These are phyloP conservation scores for Cantharellus cinnabarinus DNA, from an alignment of 768 basidiomycete species.

Conservation along the genomic window DNA sequence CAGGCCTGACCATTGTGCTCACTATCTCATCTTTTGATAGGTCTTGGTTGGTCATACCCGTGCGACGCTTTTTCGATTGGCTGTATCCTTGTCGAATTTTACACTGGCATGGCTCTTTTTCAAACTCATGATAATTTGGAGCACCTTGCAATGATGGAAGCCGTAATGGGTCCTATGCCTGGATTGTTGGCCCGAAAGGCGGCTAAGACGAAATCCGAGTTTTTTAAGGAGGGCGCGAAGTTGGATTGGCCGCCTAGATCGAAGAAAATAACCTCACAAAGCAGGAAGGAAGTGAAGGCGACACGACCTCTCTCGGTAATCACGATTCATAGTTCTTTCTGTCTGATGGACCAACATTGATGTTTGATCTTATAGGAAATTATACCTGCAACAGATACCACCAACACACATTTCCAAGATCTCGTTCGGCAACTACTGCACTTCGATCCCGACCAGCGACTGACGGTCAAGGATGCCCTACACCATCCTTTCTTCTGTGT, in stretches of 20 bases:
- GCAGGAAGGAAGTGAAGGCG: slow-evolving; percentile 80
- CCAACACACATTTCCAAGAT: slow-evolving; percentile 68
- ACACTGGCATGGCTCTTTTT: slow-evolving; percentile 93
- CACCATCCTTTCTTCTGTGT: slow-evolving; percentile 62
- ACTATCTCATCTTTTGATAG: slow-evolving; percentile 22
- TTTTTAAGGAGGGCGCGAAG: slow-evolving; percentile 58
- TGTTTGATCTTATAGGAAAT: slow-evolving; percentile 37
- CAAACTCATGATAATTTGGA: slow-evolving; percentile 99
- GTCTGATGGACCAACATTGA: background rate
- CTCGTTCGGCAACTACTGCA: slow-evolving; percentile 71
- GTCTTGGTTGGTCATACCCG: slow-evolving; percentile 93
- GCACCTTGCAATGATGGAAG: slow-evolving; percentile 99
- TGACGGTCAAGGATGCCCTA: slow-evolving; percentile 74
- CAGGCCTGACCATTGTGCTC: slow-evolving; percentile 8
- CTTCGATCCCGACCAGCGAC: slow-evolving; percentile 77
- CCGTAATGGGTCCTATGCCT: slow-evolving; percentile 97
- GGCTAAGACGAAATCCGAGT: slow-evolving; percentile 70
- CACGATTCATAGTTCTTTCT: slow-evolving; percentile 15
- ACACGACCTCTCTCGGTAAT: slow-evolving; percentile 40
- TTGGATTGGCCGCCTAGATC: slow-evolving; percentile 78
- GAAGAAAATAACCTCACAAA: slow-evolving; percentile 58
- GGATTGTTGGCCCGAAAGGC: slow-evolving; percentile 60
- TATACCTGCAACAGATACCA: slow-evolving; percentile 52
- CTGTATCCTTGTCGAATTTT: slow-evolving; percentile 97
- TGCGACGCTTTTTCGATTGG: slow-evolving; percentile 98